These are phyloP conservation scores for Aechmea fasciata DNA, from an alignment of 176 grass and related monocot species.

Conservation along the genomic window DNA sequence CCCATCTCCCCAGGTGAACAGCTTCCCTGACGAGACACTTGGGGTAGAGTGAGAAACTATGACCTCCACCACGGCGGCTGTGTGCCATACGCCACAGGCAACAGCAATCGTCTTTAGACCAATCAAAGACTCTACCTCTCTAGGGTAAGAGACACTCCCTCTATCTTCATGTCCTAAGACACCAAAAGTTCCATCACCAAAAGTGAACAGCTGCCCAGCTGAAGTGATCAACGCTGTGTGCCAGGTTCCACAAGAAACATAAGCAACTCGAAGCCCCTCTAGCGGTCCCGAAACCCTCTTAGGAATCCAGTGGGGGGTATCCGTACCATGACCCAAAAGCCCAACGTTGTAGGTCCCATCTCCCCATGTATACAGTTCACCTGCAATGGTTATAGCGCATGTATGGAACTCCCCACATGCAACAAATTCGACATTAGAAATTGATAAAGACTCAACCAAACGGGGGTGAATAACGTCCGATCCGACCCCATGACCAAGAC, in stretches of 20 bases:
- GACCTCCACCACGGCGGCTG: slow-evolving; percentile 81
- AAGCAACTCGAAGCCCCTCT: slow-evolving; percentile 58
- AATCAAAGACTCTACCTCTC: slow-evolving; percentile 72
- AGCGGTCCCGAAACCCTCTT: slow-evolving; percentile 82
- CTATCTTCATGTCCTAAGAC: slow-evolving; percentile 85
- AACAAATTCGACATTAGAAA: slow-evolving; percentile 46
- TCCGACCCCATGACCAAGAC: slow-evolving; percentile 77
- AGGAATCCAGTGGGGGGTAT: slow-evolving; percentile 93
- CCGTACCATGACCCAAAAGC: slow-evolving; percentile 78
- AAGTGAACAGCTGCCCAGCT: slow-evolving; percentile 75
- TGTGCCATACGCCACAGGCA: slow-evolving; percentile 92
- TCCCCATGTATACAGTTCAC: slow-evolving; percentile 94
- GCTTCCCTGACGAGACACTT: slow-evolving; percentile 67
- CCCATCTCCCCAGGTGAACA: slow-evolving; percentile 98
- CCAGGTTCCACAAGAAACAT: slow-evolving; percentile 93
- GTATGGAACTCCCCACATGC: slow-evolving; percentile 97
- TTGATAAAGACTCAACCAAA: slow-evolving; percentile 51
- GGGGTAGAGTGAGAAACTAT: slow-evolving; percentile 58
- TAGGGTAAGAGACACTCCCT: slow-evolving; percentile 51
- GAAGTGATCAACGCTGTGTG: slow-evolving; percentile 87
- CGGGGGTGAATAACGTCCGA: slow-evolving; percentile 47
- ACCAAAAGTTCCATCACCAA: slow-evolving; percentile 95
- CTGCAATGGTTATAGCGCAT: slow-evolving; percentile 65
- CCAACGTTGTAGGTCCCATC: slow-evolving; percentile 75
- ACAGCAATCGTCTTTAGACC: slow-evolving; percentile 78